These are phyloP conservation scores for Alternaria brassicicola DNA, from an alignment of 2,329 filamentous ascomycete species.

Conservation along the genomic window DNA sequence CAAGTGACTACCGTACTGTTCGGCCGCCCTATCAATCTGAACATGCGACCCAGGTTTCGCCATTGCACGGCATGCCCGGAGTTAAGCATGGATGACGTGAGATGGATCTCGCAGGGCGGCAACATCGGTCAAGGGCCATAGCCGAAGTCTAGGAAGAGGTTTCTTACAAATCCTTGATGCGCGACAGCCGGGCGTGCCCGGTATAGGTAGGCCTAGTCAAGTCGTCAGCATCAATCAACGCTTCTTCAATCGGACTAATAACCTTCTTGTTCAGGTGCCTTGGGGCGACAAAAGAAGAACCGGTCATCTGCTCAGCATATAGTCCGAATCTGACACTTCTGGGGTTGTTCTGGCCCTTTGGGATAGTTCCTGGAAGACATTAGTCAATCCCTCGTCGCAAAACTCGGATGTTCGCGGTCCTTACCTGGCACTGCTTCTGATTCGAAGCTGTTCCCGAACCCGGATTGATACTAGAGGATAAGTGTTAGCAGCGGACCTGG, in stretches of 20 bases:
- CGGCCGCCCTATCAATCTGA: background rate
- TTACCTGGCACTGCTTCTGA: conserved; percentile 54
- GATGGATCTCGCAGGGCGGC: background rate
- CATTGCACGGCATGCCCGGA: background rate
- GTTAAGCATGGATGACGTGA: conserved; percentile 4
- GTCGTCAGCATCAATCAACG: conserved; percentile 4
- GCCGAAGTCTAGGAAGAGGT: background rate
- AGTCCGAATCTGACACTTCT: conserved; percentile 45
- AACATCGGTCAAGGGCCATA: background rate
- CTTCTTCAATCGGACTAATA: background rate
- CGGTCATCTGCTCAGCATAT: conserved; percentile 49
- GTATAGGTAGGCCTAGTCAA: conserved; percentile 37
- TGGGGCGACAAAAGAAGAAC: conserved; percentile 44
- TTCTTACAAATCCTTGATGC: conserved; percentile 48
- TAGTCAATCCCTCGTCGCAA: conserved; percentile 19
- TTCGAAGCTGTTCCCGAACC: conserved; percentile 61
- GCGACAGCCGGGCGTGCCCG: conserved; percentile 47
- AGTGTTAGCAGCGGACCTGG: conserved; percentile 12
- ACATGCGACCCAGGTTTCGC: background rate
- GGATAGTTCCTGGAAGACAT: conserved; percentile 48
- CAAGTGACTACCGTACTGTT: background rate
- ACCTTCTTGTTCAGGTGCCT: conserved; percentile 46
- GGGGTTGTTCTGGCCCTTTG: conserved; percentile 54
- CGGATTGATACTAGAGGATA: conserved; percentile 57
- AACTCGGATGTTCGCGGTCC: background rate